A percentile compares a stretch with the other conserved stretches of the same genome.
phyloP scores from a whole-genome alignment of 352 stramenopile genomes.

The Globisporangium emineosum region DNA sequence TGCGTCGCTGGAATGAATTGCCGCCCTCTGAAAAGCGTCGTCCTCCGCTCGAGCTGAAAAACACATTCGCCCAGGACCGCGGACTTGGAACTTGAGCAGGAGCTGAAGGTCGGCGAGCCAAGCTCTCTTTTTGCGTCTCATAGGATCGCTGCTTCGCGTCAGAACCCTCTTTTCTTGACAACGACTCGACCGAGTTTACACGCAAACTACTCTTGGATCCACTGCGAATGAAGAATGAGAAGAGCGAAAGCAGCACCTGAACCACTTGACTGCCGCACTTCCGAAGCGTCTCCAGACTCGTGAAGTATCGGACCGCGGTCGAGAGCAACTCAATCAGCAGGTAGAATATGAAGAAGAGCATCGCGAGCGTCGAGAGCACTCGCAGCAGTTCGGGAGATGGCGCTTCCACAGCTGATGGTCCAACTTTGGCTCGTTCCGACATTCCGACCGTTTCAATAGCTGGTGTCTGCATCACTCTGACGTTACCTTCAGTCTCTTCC shows the following conservation, averaged over 20 bases:
- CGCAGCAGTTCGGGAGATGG: constrained; percentile 9
- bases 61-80: not conserved
- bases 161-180: not conserved
- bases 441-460: not conserved
- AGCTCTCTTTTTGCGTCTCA: not conserved
- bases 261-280: not conserved
- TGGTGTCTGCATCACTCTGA: not conserved
- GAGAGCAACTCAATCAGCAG: constrained; percentile 23
- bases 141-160: not conserved
- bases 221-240: constrained; percentile 9
- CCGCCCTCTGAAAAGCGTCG: not conserved
- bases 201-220: not conserved
- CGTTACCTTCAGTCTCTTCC: not conserved
- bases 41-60: not conserved
- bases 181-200: not conserved
- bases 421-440: not conserved
- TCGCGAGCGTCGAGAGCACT: constrained; percentile 20
- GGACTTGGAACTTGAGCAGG: not conserved
- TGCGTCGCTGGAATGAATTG: not conserved
- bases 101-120: not conserved
- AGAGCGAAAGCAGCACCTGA: not conserved
- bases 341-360: constrained; percentile 26
- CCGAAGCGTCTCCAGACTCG: not conserved
- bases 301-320: constrained; percentile 11
- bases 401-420: constrained; percentile 14